A percentile compares a stretch with the other conserved stretches of the same genome.
Evolutionary conservation across 805 yeast species (phyloP).

Genomic region (Starmerella khaoyaiensis): DNA sequence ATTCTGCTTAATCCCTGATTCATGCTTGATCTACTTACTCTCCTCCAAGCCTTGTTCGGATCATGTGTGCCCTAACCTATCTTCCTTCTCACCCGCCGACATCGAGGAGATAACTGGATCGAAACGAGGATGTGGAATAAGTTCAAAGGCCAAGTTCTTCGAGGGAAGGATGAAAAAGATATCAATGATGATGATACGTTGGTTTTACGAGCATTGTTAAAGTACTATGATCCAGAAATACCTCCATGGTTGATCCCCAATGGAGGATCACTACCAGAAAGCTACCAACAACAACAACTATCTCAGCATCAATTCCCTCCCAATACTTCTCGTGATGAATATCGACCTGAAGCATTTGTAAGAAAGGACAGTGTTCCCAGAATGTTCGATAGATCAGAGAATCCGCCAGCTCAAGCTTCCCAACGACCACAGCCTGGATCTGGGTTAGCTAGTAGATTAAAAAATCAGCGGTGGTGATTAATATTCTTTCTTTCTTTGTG

Average conservation of each 20-base stretch:
- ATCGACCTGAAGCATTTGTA: slow-evolving; percentile 3
- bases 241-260: slow-evolving; percentile 26
- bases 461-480: slow-evolving; percentile 15
- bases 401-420: not conserved
- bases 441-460: slow-evolving; percentile 16
- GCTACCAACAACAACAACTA: not conserved
- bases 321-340: not conserved
- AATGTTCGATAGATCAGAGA: slow-evolving; percentile 9
- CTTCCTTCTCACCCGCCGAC: too few species aligned
- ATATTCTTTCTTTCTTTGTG: too few species aligned
- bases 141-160: slow-evolving; percentile 22
- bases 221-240: slow-evolving; percentile 27
- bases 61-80: too few species aligned
- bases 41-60: too few species aligned
- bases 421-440: slow-evolving; percentile 7
- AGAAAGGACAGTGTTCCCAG: slow-evolving; percentile 6
- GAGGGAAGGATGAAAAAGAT: slow-evolving; percentile 31
- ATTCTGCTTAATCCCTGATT: slow-evolving; percentile 37
- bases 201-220: slow-evolving; percentile 35
- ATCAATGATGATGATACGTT: slow-evolving; percentile 33
- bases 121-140: slow-evolving; percentile 22
- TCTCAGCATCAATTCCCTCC: not conserved
- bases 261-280: slow-evolving; percentile 2
- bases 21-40: too few species aligned
- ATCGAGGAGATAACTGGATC: too few species aligned